These are phyloP conservation scores for Saccharomyces pastorianus DNA, from an alignment of 1,139 yeast species.

Conservation along the genomic window DNA sequence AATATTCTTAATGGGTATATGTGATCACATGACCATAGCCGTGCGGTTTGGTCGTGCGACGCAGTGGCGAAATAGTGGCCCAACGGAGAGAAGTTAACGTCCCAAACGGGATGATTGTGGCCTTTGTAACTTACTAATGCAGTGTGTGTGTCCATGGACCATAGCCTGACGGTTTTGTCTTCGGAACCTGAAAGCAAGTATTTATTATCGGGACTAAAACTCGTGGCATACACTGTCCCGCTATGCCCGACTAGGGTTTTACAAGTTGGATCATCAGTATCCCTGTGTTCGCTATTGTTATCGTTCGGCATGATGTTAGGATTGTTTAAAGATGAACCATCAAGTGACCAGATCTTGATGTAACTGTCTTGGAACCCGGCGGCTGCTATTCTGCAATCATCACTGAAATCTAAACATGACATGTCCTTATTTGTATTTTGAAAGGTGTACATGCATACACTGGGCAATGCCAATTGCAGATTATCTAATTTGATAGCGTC, in stretches of 20 bases:
- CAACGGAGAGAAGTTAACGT: constrained; percentile 84
- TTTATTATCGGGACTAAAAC: constrained; percentile 84
- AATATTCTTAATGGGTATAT: constrained; percentile 90
- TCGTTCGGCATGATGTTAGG: constrained; percentile 6
- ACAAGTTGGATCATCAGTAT: constrained; percentile 16
- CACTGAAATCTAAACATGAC: constrained; percentile 77
- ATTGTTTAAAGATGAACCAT: constrained; percentile 63
- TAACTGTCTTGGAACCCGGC: constrained; percentile 92
- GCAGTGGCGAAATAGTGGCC: constrained; percentile 98
- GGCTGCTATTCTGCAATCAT: constrained; percentile 79
- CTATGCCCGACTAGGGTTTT: constrained; percentile 83
- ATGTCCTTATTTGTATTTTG: constrained; percentile 88
- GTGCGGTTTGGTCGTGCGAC: constrained; percentile 94
- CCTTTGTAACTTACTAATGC: constrained; percentile 92
- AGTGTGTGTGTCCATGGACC: constrained; percentile 90
- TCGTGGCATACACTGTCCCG: constrained; percentile 85
- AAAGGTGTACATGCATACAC: constrained; percentile 96
- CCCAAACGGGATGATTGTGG: constrained; percentile 97
- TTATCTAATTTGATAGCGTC: constrained; percentile 58
- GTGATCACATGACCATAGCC: constrained; percentile 97
- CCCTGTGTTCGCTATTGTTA: constrained; percentile 15
- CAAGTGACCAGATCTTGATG: constrained; percentile 85
- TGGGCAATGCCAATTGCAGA: constrained; percentile 77
- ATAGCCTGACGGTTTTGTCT: constrained; percentile 82
- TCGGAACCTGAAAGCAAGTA: constrained; percentile 79